Base-by-base conservation (phyloP, 208 protist genomes). In the Leptomonas seymouri region DNA sequence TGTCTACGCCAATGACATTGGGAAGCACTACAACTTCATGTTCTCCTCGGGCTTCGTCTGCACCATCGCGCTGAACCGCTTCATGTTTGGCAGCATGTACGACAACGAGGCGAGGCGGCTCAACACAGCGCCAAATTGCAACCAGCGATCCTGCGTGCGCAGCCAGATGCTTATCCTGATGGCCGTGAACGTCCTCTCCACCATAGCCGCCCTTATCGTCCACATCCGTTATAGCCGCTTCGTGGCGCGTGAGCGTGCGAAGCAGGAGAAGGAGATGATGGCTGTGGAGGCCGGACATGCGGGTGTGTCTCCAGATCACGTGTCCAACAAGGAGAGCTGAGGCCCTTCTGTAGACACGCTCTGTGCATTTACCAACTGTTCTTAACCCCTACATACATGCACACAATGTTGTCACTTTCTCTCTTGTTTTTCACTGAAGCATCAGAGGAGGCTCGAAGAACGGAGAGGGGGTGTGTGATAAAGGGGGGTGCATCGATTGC, bases 11-110 rank as follows among this genome's bases (percentile, higher is more conserved):
- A 50, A 80, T 15, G 89, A 94, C 58, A 76, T 91, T 53, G 89
- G 85, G 31, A 94, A 94, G 67, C 85, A 91, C 77, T 94, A 94
- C 78, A 94, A 94, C 67, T 91, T 90, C 56, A 86, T 84, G 71
- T 94, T 85, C 58, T 76, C 75, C 6, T 85, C 84, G 1, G 86
- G 79, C 58, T 79, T 91, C 48, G 77, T 89, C 50, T 80, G 82
- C 67, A 86, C 82, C 30, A 89, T 94, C 63, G 77, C 73, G 34
- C 60, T 94, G 21, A 94, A 94, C 67, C 83, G 76, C 51, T 88
- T 91, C 67, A 90, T 91, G 85, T 94, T 91, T 36, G 89, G 89
- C n/a, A 76, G 50, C 48, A 84, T 94, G 76, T 94, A 86, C 63
- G 89, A 91, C 61, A 70, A 70, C 31, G 74, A 86, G 56, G 85